phyloP scores from a whole-genome alignment of 1,284 basidiomycete genomes.

The Malassezia nana region DNA sequence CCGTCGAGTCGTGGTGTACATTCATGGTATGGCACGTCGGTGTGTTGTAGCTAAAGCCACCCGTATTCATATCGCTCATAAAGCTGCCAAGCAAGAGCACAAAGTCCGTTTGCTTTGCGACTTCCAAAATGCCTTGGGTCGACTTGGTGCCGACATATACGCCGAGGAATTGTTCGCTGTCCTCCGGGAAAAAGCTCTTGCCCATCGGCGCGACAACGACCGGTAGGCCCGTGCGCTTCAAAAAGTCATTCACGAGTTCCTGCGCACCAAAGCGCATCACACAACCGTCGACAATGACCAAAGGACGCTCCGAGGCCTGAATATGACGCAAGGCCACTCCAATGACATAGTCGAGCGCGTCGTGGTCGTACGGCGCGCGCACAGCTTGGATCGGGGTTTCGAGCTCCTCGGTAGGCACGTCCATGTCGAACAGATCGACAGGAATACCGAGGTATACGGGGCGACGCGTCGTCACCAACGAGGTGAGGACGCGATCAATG shows the following conservation, averaged over 20 bases:
- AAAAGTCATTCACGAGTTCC: conserved; percentile 61
- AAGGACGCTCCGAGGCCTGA: conserved; percentile 59
- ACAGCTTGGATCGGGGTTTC: conserved; percentile 51
- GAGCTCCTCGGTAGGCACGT: conserved; percentile 62
- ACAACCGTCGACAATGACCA: conserved; percentile 81
- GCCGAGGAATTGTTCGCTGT: conserved; percentile 74
- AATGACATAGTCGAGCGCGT: conserved; percentile 63
- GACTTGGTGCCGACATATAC: conserved; percentile 52
- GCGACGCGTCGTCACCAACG: conserved; percentile 63
- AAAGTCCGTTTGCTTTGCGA: conserved; percentile 71
- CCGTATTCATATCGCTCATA: conserved; percentile 82
- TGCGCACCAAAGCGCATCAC: conserved; percentile 67
- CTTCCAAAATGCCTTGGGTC: conserved; percentile 59
- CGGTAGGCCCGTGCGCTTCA: conserved; percentile 56
- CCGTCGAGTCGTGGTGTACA: conserved; percentile 50
- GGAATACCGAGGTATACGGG: conserved; percentile 83
- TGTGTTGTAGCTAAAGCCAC: conserved; percentile 53
- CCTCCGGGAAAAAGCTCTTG: conserved; percentile 70
- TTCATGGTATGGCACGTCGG: conserved; percentile 51
- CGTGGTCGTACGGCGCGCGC: conserved; percentile 53
- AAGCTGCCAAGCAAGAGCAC: conserved; percentile 72
- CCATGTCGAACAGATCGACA: conserved; percentile 65
- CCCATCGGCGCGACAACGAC: conserved; percentile 67
- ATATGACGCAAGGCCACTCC: conserved; percentile 50
- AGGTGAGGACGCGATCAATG: conserved; percentile 69